A percentile compares a stretch with the other conserved stretches of the same genome.
Evolutionary conservation across 2,329 filamentous ascomycete genomes (phyloP).

Genomic region (Fusarium brachygibbosum): DNA sequence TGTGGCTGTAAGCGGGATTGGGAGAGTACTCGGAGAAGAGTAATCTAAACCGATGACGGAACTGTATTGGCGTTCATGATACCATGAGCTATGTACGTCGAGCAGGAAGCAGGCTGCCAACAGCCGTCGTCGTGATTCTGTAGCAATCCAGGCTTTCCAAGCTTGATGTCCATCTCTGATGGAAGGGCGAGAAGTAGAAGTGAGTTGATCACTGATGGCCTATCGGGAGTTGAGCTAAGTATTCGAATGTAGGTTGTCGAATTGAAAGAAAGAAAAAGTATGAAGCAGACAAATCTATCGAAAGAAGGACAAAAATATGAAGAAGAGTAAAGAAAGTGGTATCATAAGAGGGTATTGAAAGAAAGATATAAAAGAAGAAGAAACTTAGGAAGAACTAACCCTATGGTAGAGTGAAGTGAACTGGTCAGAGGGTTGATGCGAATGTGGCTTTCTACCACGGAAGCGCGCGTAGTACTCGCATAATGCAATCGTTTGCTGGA

Average conservation of each 20-base stretch:
- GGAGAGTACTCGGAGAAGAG: conserved; percentile 52
- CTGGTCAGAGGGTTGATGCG: conserved; percentile 61
- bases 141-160: conserved; percentile 67
- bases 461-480: conserved; percentile 70
- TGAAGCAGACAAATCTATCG: conserved; percentile 50
- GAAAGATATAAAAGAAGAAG: conserved; percentile 17
- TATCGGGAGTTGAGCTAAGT: conserved; percentile 53
- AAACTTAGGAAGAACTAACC: conserved; percentile 59
- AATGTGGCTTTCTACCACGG: conserved; percentile 63
- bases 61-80: conserved; percentile 63
- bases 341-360: conserved; percentile 8
- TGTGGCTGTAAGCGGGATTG: conserved; percentile 62
- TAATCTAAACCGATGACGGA: conserved; percentile 55
- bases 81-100: conserved; percentile 68
- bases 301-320: conserved; percentile 43
- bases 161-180: conserved; percentile 51
- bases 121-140: conserved; percentile 66
- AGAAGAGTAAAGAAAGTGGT: conserved; percentile 6
- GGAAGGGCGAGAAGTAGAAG: conserved; percentile 43
- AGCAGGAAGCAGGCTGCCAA: conserved; percentile 69
- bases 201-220: conserved; percentile 56
- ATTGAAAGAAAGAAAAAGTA: conserved; percentile 42
- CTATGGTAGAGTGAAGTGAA: conserved; percentile 67
- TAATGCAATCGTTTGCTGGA: conserved; percentile 67
- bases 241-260: conserved; percentile 20